Conservation (phyloP, 2,329 filamentous ascomycete genomes). For the Fusarium sp. region DNA sequence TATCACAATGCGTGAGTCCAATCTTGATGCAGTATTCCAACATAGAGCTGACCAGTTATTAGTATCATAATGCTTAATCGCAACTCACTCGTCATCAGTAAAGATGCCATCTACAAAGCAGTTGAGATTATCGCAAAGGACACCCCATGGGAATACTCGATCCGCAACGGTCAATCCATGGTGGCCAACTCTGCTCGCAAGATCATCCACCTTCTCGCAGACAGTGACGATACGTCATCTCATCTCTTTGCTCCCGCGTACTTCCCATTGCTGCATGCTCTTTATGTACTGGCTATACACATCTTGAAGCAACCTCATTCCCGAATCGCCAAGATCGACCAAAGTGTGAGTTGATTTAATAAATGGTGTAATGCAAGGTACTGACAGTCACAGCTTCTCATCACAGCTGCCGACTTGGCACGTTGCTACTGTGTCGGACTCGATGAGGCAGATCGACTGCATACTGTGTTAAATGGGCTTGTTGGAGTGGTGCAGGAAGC, state of each 20-base stretch:
- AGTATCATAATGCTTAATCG: conserved; percentile 14
- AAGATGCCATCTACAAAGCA: conserved; percentile 6
- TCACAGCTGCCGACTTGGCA: background rate
- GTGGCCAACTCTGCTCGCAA: conserved; percentile 13
- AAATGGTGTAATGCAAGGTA: accelerated
- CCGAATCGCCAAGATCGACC: conserved; percentile 6
- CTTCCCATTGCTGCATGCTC: conserved; percentile 1
- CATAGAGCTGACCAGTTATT: accelerated
- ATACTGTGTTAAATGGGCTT: background rate
- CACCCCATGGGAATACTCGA: conserved; percentile 5
- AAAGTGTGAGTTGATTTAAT: background rate
- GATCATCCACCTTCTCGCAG: background rate
- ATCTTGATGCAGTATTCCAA: accelerated
- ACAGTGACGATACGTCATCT: background rate
- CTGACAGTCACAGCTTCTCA: background rate
- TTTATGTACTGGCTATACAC: conserved; percentile 12
- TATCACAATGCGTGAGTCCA: conserved; percentile 8
- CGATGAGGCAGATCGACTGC: accelerated
- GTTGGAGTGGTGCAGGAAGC: conserved; percentile 7
- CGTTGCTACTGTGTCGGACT: conserved; percentile 3
- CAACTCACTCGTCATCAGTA: background rate
- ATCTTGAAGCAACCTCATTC: conserved; percentile 13
- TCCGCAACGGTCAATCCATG: conserved; percentile 18
- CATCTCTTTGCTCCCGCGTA: background rate
- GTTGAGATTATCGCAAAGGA: conserved; percentile 17